Percentiles rank a stretch among this genome's conserved stretches.
These are phyloP conservation scores for Aspergillus pseudoviridinutans DNA, from an alignment of 2,329 filamentous ascomycete species.

Conservation along the genomic window DNA sequence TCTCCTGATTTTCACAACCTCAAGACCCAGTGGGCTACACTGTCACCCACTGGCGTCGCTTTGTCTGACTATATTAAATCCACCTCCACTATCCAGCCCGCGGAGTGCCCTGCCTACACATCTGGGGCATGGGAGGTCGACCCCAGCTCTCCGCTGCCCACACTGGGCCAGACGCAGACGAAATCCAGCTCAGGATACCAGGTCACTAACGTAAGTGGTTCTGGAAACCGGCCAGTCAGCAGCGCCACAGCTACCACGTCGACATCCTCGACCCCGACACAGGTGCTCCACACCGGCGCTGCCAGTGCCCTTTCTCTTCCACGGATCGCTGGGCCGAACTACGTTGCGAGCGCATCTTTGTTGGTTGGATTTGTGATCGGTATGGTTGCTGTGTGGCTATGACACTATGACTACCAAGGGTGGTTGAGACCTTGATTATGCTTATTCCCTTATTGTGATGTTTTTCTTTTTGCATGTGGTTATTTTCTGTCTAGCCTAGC, in stretches of 20 bases:
- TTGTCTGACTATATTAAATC: conserved; percentile 63
- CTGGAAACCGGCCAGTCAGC: neutral
- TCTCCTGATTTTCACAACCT: conserved; percentile 76
- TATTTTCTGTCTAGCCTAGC: neutral
- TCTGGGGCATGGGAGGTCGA: conserved; percentile 68
- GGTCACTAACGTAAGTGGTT: neutral
- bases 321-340: neutral
- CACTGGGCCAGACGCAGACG: conserved; percentile 53
- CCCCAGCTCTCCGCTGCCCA: conserved; percentile 66
- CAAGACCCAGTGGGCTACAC: conserved; percentile 68
- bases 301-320: conserved; percentile 1
- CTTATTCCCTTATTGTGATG: neutral
- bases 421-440: neutral
- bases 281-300: neutral
- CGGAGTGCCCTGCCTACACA: conserved; percentile 68
- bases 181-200: neutral
- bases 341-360: neutral
- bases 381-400: conserved; percentile 8
- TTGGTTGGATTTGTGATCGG: conserved; percentile 5
- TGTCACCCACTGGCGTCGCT: conserved; percentile 65
- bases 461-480: neutral
- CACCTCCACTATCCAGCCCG: conserved; percentile 57
- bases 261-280: neutral
- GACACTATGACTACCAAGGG: neutral
- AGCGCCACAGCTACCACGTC: neutral